Evolutionary conservation across 2,329 filamentous ascomycete species (phyloP).

Genomic region (Eutypa lata): DNA sequence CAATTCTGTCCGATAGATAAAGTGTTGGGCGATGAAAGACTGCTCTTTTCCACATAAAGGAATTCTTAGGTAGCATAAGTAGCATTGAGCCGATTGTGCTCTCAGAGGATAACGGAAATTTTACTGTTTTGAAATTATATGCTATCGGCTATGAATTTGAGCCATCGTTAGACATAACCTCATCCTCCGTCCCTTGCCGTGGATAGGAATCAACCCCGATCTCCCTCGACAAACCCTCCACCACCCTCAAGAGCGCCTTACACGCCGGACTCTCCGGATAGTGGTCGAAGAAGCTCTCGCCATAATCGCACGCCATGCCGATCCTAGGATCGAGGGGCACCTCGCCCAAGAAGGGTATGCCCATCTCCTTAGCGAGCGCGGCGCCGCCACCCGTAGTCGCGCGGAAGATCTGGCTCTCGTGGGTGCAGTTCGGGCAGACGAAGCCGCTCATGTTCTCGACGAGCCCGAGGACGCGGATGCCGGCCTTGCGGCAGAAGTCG

Average conservation of each 20-base stretch:
- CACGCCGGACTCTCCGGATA: conserved; percentile 94
- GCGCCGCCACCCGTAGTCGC: conserved; percentile 86
- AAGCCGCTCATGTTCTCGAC: conserved; percentile 99
- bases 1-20: neutral
- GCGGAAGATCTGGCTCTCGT: conserved; percentile 80
- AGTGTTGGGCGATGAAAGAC: neutral
- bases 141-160: conserved; percentile 12
- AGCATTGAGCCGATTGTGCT: conserved; percentile 6
- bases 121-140: neutral
- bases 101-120: too few relatives aligned
- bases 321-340: conserved; percentile 93
- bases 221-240: conserved; percentile 66
- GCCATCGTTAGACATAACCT: conserved; percentile 44
- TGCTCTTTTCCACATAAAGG: too few relatives aligned
- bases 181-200: conserved; percentile 23
- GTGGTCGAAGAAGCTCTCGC: conserved; percentile 93
- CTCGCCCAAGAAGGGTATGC: conserved; percentile 81
- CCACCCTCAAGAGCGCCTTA: conserved; percentile 74
- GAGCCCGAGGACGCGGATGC: conserved; percentile 80
- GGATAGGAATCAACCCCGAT: conserved; percentile 60
- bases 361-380: conserved; percentile 78
- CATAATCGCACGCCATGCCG: conserved; percentile 94
- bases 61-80: neutral
- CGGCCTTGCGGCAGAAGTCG: conserved; percentile 94
- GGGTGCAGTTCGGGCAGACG: conserved; percentile 87